Percentiles rank a stretch among this genome's conserved stretches.
Evolutionary conservation across 352 stramenopile genomes (phyloP).

Genomic region (Globisporangium echinulatum): DNA sequence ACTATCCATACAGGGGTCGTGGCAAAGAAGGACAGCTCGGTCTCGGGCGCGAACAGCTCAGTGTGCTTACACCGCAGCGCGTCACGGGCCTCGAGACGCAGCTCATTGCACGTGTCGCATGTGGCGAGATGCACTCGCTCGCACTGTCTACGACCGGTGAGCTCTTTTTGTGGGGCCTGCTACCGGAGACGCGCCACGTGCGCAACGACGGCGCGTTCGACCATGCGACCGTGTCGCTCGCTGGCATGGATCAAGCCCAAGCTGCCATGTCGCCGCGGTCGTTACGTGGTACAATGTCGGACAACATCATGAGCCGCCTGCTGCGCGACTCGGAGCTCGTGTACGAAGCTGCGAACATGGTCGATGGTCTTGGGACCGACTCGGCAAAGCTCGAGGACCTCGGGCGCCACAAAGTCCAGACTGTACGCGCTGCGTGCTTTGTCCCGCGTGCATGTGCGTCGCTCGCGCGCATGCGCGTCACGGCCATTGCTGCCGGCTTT

Average conservation of each 20-base stretch:
- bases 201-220: conserved; percentile 43
- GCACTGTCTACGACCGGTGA: conserved; percentile 45
- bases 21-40: conserved; percentile 68
- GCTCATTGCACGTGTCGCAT: conserved; percentile 61
- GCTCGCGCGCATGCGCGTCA: conserved; percentile 41
- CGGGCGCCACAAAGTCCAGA: conserved; percentile 41
- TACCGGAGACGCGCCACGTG: conserved; percentile 47
- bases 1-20: conserved; percentile 28
- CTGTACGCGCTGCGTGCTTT: conserved; percentile 44
- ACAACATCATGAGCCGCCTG: conserved; percentile 54
- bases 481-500: conserved; percentile 55
- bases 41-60: conserved; percentile 25
- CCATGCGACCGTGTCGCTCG: conserved; percentile 45
- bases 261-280: conserved; percentile 14
- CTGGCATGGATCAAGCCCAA: conserved; percentile 30
- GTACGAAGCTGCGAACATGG: conserved; percentile 39
- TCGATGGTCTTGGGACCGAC: conserved; percentile 19
- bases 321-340: conserved; percentile 61
- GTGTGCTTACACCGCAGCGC: conserved; percentile 31
- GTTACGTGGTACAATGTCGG: conserved; percentile 24
- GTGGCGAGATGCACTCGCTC: conserved; percentile 71
- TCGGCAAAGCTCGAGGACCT: conserved; percentile 15
- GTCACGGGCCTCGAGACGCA: conserved; percentile 52
- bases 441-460: conserved; percentile 33
- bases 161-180: conserved; percentile 73